A percentile compares a stretch with the other conserved stretches of the same genome.
Conservation (phyloP, 2,329 filamentous ascomycete genomes). For the Fusarium aywerte region DNA sequence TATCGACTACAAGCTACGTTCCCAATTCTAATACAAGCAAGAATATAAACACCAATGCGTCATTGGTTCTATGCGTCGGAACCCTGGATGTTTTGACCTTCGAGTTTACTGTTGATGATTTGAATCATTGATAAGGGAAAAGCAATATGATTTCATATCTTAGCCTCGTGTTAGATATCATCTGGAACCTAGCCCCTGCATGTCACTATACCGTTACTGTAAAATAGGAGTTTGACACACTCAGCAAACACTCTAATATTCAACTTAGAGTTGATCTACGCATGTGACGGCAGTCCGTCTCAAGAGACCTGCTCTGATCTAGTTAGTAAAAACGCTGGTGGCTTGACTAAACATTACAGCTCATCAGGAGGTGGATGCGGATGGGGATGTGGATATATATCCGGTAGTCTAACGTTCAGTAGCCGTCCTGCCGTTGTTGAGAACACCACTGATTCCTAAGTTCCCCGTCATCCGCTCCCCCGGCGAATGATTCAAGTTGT, state of each 20-base stretch:
- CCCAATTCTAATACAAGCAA: too few relatives aligned
- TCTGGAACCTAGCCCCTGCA: neutral
- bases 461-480: neutral
- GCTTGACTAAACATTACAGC: neutral
- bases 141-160: neutral
- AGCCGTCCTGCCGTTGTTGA: neutral
- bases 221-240: neutral
- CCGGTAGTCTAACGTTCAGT: neutral
- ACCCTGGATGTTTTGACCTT: neutral
- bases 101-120: neutral
- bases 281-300: neutral
- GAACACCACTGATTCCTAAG: neutral
- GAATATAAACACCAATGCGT: too few relatives aligned
- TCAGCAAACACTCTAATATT: neutral
- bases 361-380: neutral
- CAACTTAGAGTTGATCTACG: neutral
- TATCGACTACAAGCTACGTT: neutral
- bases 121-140: neutral
- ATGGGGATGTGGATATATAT: neutral
- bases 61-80: neutral
- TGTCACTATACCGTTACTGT: neutral
- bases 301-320: neutral
- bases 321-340: neutral
- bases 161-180: neutral
- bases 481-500: neutral